phyloP scores from a whole-genome alignment of 192 early-diverging fungal species.

The Podochytrium sp. region DNA sequence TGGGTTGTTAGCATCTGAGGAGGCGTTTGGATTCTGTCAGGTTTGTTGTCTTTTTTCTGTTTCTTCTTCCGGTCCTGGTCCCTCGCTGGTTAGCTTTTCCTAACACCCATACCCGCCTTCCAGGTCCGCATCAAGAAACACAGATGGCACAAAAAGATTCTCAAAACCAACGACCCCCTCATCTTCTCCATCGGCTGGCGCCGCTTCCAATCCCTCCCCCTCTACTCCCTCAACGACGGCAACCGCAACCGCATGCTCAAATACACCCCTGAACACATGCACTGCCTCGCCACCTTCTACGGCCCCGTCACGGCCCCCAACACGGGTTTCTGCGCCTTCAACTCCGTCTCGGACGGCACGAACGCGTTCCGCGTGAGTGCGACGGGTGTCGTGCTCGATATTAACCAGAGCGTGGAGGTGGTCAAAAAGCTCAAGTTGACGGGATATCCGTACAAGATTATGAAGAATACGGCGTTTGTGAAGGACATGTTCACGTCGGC shows the following conservation, averaged over 20 bases:
- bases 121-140: constrained; percentile 95
- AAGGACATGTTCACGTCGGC: constrained; percentile 97
- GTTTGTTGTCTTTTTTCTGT: constrained; percentile 22
- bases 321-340: constrained; percentile 94
- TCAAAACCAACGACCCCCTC: constrained; percentile 97
- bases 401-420: constrained; percentile 89
- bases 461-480: constrained; percentile 96
- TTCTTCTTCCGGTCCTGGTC: background rate
- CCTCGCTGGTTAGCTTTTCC: background rate
- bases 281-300: constrained; percentile 94
- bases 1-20: constrained; percentile 85
- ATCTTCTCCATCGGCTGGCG: constrained; percentile 98
- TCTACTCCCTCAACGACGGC: constrained; percentile 88
- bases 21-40: constrained; percentile 93
- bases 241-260: constrained; percentile 97
- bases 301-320: constrained; percentile 95
- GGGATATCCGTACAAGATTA: constrained; percentile 91
- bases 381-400: constrained; percentile 93
- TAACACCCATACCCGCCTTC: no score
- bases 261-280: constrained; percentile 99
- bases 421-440: constrained; percentile 99
- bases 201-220: constrained; percentile 94
- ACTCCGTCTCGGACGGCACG: constrained; percentile 67
- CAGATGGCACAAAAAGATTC: constrained; percentile 92
- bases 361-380: constrained; percentile 88